phyloP scores from a whole-genome alignment of 164 flowering plant species.

The Paratinospora sagittata region DNA sequence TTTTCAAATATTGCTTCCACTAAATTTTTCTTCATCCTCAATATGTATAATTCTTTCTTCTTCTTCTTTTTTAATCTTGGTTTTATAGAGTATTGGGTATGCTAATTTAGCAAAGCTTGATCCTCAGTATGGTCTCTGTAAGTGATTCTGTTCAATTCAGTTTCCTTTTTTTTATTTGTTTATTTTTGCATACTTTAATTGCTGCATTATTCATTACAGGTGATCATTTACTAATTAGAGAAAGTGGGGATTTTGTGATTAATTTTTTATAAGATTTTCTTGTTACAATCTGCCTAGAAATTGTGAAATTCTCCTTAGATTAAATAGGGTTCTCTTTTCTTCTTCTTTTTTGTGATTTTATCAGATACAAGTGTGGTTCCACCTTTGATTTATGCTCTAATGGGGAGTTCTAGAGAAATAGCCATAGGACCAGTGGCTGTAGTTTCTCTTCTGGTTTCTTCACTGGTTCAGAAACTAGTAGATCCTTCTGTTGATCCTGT shows the following conservation, averaged over 20 bases:
- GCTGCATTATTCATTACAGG: background rate
- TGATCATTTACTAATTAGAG: background rate
- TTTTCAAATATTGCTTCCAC: background rate
- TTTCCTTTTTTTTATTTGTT: background rate
- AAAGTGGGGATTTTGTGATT: background rate
- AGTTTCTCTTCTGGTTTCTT: conserved; percentile 64
- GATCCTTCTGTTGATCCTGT: conserved; percentile 61
- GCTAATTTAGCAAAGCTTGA: conserved; percentile 80
- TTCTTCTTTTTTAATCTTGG: background rate
- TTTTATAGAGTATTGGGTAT: conserved; percentile 68
- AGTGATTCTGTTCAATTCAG: conserved; percentile 24
- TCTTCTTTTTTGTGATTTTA: conserved; percentile 1
- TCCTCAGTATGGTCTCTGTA: conserved; percentile 93
- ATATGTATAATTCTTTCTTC: background rate
- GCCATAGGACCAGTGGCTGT: conserved; percentile 93
- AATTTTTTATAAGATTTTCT: background rate
- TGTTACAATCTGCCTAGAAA: background rate
- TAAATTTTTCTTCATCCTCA: background rate
- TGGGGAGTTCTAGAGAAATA: conserved; percentile 89
- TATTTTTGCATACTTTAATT: background rate
- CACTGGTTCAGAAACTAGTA: conserved; percentile 43
- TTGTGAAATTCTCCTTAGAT: background rate
- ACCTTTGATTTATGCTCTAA: conserved; percentile 66
- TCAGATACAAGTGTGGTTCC: conserved; percentile 83
- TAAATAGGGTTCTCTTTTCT: too few relatives aligned